Base-by-base conservation (phyloP, 2,329 filamentous ascomycete genomes). In the Fusarium napiforme region DNA sequence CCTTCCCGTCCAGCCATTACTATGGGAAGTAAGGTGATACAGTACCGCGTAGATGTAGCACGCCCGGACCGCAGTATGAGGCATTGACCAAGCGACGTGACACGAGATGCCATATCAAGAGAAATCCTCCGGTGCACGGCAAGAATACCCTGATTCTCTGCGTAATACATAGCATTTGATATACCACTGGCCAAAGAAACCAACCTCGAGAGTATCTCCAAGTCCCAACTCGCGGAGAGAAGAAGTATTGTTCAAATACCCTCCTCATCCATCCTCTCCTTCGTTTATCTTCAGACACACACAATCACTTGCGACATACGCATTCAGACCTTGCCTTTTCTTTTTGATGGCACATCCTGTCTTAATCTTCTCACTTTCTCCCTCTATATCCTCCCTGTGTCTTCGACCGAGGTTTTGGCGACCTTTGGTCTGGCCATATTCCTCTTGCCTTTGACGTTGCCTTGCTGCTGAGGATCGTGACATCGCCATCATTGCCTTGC, bases 81-180 rank as follows among this genome's bases (percentile, higher is more conserved):
- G 16, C 42, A 43, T 43, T 1, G 6, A 18, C 8, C 7, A n/a
- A 26, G 23, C 5, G 23, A 19, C 15, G 23, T 26, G 23, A 26
- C 16, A 26, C 23, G 16, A 4, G 16, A 45, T 26, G 11, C 23
- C 16, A 7, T 26, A 45, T 45, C 4, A 11, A 23, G 42, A 14
- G 10, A 45, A 26, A 4, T 19, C 23, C 42, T 26, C 23, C 11
- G 16, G 0, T 26, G 11, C 10, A 4, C 0, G 4, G 23, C 23
- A 4, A 0, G 3, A 26, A 45, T 26, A 26, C 42, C 7, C 14
- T 15, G 4, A 6, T 1, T 26, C 16, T 26, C 42, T 45, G 1
- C 1, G n/a, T 6, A 26, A 45, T 45, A 45, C 10, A 12, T 45
- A 7, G 42, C 10, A 45, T 9, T 19, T 8, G 0, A 19, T 26